phyloP scores from a whole-genome alignment of 495 filamentous ascomycete genomes.

The Hamigera avellanea region DNA sequence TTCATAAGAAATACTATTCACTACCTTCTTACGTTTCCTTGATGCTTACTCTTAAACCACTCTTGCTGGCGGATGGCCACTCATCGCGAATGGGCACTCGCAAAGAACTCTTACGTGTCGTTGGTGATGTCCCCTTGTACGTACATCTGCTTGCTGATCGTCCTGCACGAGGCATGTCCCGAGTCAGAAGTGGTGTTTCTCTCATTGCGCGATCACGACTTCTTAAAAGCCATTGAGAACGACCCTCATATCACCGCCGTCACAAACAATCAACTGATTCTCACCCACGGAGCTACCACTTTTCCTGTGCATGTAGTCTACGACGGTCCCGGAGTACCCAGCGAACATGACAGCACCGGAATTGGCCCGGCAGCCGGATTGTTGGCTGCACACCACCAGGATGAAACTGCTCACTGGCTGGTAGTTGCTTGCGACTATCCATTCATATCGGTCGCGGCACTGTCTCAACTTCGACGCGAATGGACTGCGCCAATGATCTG shows the following conservation, averaged over 20 bases:
- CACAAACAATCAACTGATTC: not conserved
- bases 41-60: not conserved
- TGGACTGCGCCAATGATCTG: constrained; percentile 5
- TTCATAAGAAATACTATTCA: too few species aligned
- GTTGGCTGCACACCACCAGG: constrained; percentile 10
- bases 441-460: constrained; percentile 9
- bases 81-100: constrained; percentile 12
- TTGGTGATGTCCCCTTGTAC: constrained; percentile 6
- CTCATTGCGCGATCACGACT: constrained; percentile 4
- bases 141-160: constrained; percentile 7
- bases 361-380: constrained; percentile 13
- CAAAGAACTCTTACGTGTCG: constrained; percentile 10
- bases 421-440: constrained; percentile 15
- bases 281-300: not conserved
- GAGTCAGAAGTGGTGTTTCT: constrained; percentile 9
- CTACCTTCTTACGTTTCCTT: too few species aligned
- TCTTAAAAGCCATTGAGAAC: too few species aligned
- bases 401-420: constrained; percentile 12
- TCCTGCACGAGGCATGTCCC: constrained; percentile 10
- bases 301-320: too few species aligned
- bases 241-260: too few species aligned
- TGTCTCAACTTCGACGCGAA: constrained; percentile 6
- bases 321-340: too few species aligned
- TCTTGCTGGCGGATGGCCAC: constrained; percentile 10
- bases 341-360: not conserved